Conservation (phyloP, 1,139 yeast species). For the Saccharomyces pastorianus region DNA sequence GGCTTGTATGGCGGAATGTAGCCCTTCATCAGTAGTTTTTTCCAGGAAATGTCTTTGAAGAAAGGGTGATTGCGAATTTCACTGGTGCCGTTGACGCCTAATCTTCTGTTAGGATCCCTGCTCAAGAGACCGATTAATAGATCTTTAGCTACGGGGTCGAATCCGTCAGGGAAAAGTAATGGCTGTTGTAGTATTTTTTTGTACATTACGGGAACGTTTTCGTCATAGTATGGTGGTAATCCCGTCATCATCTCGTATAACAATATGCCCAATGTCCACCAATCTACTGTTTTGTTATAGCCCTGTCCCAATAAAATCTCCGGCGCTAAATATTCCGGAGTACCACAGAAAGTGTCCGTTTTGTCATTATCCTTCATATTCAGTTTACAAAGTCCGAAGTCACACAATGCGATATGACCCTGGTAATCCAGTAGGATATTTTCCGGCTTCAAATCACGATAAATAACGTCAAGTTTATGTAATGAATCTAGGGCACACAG, state of each 20-base stretch:
- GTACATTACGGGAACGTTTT: slow-evolving; percentile 88
- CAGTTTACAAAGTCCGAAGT: slow-evolving; percentile 88
- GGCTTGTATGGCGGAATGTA: slow-evolving; percentile 96
- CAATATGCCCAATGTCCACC: slow-evolving; percentile 94
- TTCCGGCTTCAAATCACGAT: slow-evolving; percentile 91
- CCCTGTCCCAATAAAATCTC: slow-evolving; percentile 86
- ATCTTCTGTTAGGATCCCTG: slow-evolving; percentile 73
- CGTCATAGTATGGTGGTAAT: slow-evolving; percentile 90
- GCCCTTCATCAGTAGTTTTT: slow-evolving; percentile 68
- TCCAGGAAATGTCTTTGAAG: slow-evolving; percentile 88
- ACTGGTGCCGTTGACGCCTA: slow-evolving; percentile 73
- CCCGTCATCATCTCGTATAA: slow-evolving; percentile 94
- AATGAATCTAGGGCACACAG: slow-evolving; percentile 85
- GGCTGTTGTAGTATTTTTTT: slow-evolving; percentile 85
- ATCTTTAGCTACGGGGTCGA: slow-evolving; percentile 83
- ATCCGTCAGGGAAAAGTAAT: slow-evolving; percentile 73
- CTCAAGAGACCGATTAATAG: slow-evolving; percentile 65
- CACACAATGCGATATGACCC: slow-evolving; percentile 94
- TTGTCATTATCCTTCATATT: slow-evolving; percentile 83
- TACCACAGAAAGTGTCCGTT: slow-evolving; percentile 91
- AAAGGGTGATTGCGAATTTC: slow-evolving; percentile 83
- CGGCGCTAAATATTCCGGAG: slow-evolving; percentile 93
- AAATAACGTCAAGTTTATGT: slow-evolving; percentile 84
- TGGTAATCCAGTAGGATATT: slow-evolving; percentile 86
- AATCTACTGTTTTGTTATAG: slow-evolving; percentile 87